Evolutionary conservation across 2,329 filamentous ascomycete genomes (phyloP), one percentile per base, ranked within the genome.

Genomic region (Aspergillus spinulosporus): DNA sequence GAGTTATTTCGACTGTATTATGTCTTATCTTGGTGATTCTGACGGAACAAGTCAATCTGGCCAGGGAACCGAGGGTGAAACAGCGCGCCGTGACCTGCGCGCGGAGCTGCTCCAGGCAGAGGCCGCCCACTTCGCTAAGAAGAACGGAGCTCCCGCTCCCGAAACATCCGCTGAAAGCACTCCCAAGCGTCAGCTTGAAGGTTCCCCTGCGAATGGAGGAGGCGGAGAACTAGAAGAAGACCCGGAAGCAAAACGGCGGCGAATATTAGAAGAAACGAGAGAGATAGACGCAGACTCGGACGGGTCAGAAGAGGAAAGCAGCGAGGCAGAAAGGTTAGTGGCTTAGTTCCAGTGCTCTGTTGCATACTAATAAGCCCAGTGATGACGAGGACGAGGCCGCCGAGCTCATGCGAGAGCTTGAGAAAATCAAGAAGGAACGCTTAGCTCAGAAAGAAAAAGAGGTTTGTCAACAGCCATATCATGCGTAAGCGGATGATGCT

Each of bases 21-120:
- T 37, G 9, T 5, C 21, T 26, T 6, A 7, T 2, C 14, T 5
- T 14, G 8, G 32, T 14, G 47, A 32, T 54, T 47, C 66, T 57
- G 21, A 57, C 31, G 72, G 52, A 69, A 39, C 14, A 60, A 86
- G 87, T 59, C 85, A 94, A 78, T 82, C 88, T n/a, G 92, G 92
- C 44, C 94, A 99, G 78, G 94, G 94, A 66, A 90, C 90, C 63
- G 87, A 86, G 62, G 87, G 87, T 36, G 91, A 95, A 62, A 71
- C 78, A 47, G 75, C 82, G 63, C 77, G 82, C 52, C 90, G 89
- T 70, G 93, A 99, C 72, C 84, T 99, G 52, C 88, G 91, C 65
- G 88, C 92, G 46, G 92, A 99, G 76, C 86, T 99, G 32, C 82
- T 97, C 57, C 86, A 88, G 63, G 93, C 92, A 45, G 94, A 99